Conservation (phyloP, 2,329 filamentous ascomycete species). For the Septoria linicola region DNA sequence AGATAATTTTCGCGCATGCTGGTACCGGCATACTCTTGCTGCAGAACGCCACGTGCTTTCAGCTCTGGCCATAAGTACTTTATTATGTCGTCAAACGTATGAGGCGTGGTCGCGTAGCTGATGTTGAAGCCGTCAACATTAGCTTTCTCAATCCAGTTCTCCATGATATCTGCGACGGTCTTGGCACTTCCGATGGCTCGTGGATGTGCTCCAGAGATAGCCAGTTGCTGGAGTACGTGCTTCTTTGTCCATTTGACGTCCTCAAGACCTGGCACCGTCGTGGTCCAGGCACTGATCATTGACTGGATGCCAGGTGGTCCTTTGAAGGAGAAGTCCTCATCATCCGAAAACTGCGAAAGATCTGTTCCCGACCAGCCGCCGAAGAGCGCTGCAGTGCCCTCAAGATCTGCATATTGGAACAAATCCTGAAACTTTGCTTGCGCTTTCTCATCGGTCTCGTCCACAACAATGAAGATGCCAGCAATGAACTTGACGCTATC, state of each 20-base stretch:
- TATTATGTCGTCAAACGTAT: slow-evolving; percentile 42
- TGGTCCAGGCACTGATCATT: slow-evolving; percentile 48
- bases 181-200: slow-evolving; percentile 42
- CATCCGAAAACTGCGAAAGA: slow-evolving; percentile 44
- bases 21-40: slow-evolving; percentile 29
- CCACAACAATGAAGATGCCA: slow-evolving; percentile 47
- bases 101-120: slow-evolving; percentile 47
- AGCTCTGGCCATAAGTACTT: slow-evolving; percentile 42
- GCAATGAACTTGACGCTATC: slow-evolving; percentile 46
- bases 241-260: slow-evolving; percentile 49
- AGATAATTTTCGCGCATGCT: slow-evolving; percentile 35
- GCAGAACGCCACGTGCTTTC: slow-evolving; percentile 38
- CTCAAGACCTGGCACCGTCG: slow-evolving; percentile 44
- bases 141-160: slow-evolving; percentile 47
- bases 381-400: slow-evolving; percentile 48
- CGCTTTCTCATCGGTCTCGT: slow-evolving; percentile 47
- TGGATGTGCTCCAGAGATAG: slow-evolving; percentile 45
- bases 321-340: slow-evolving; percentile 48
- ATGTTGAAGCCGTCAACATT: slow-evolving; percentile 47
- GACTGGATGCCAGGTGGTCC: slow-evolving; percentile 44
- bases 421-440: slow-evolving; percentile 45
- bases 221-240: slow-evolving; percentile 44
- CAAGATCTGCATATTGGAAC: slow-evolving; percentile 45
- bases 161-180: slow-evolving; percentile 49
- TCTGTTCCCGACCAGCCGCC: slow-evolving; percentile 51